Base-by-base conservation (phyloP, 2,329 filamentous ascomycete species). In the Saccharata proteae region DNA sequence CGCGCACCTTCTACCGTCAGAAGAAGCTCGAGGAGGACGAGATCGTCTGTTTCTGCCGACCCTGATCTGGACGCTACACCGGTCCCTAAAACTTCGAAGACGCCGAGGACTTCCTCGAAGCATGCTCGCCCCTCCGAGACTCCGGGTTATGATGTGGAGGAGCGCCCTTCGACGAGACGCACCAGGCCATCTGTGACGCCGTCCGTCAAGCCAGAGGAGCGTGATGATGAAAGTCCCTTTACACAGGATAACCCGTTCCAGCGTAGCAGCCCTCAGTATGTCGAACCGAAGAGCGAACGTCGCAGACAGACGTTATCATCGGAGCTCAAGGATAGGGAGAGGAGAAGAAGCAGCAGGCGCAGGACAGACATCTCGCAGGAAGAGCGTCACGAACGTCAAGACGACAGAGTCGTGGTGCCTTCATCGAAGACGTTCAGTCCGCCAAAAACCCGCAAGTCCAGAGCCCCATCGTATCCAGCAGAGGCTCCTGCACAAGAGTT, bases 161-260 rank as follows among this genome's bases (percentile, higher is more conserved):
- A 50, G 34, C 44, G 43, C 14, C 54, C 54, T 4, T 45, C 44
- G 22, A 47, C 46, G 8, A 45, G 56, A 29, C 53, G 53, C 37
- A 56, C 46, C 33, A 57, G 52, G 23, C 52, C 51, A 41, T 59
- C 51, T 22, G 48, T 49, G 8, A 48, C 55, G 4, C 49, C 58
- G 5, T n/a, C 43, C 12, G 40, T 61, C 12, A 69, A 67, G 39
- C 46, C 58, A 7, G 59, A 65, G 25, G 52, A 56, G 12, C 46
- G 50, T 3, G 49, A 46, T 6, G 65, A 69, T 3, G 68, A 70
- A 19, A 79, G 68, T 45, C 77, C 80, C 18, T 96, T 96, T 55
- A 84, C 80, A 2, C 71, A 77, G 43, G 84, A 94, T 32, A 96
- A 96, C 47, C 86, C 88, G 0, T 96, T 96, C 51, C 88, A 96